Evolutionary conservation across 2,329 filamentous ascomycete genomes (phyloP).

Genomic region (Tolypocladium ophioglossoides): DNA sequence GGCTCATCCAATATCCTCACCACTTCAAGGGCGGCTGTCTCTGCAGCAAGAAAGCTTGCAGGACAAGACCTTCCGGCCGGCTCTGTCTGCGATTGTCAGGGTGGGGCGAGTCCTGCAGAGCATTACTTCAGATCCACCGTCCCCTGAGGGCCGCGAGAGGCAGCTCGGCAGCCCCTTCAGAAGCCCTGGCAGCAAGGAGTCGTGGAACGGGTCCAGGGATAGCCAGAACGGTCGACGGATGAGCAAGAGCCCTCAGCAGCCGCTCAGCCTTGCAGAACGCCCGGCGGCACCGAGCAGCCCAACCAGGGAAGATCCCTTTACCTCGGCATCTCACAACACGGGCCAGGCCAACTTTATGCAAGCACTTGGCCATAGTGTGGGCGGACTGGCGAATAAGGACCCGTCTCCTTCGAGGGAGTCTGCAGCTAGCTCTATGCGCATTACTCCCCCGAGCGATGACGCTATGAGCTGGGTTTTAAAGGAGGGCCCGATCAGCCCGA

Average conservation of each 20-base stretch:
- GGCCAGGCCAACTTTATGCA: conserved; percentile 22
- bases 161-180: conserved; percentile 47
- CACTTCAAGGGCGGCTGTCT: conserved; percentile 22
- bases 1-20: conserved; percentile 26
- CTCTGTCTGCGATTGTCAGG: conserved; percentile 47
- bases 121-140: conserved; percentile 48
- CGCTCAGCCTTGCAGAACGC: conserved; percentile 6
- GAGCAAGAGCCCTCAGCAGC: conserved; percentile 20
- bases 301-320: conserved; percentile 19
- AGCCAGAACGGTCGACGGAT: conserved; percentile 11
- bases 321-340: conserved; percentile 11
- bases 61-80: conserved; percentile 27
- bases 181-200: conserved; percentile 24
- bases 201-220: conserved; percentile 17
- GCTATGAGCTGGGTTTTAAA: conserved; percentile 33
- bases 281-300: conserved; percentile 6
- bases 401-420: conserved; percentile 14
- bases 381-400: conserved; percentile 3
- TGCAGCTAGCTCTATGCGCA: conserved; percentile 21
- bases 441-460: conserved; percentile 20
- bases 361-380: conserved; percentile 16
- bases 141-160: conserved; percentile 39
- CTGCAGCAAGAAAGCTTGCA: conserved; percentile 15
- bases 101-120: conserved; percentile 45
- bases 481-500: conserved; percentile 25